Evolutionary conservation across 352 stramenopile genomes (phyloP).

Genomic region (Peronosclerospora sorghi): DNA sequence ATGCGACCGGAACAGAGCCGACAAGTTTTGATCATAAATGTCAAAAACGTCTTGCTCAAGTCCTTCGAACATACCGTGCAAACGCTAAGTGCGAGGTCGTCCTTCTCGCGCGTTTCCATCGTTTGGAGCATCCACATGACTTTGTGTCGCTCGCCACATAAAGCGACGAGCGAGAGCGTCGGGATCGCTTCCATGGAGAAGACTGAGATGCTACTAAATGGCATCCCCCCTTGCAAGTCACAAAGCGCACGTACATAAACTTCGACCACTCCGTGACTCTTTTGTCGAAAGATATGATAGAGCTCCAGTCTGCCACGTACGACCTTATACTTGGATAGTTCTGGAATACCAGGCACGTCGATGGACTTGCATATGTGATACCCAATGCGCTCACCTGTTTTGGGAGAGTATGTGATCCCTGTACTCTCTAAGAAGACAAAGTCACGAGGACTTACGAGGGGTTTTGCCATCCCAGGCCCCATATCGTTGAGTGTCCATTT

Average conservation of each 20-base stretch:
- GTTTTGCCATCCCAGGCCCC: constrained; percentile 16
- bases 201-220: constrained; percentile 8
- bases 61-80: constrained; percentile 31
- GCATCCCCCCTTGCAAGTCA: constrained; percentile 23
- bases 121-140: constrained; percentile 27
- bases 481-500: constrained; percentile 30
- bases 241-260: constrained; percentile 22
- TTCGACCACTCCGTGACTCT: constrained; percentile 29
- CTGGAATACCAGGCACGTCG: constrained; percentile 18
- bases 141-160: constrained; percentile 34
- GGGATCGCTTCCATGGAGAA: constrained; percentile 25
- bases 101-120: constrained; percentile 14
- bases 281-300: constrained; percentile 35
- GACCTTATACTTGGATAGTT: constrained; percentile 23
- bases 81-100: constrained; percentile 13
- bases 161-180: constrained; percentile 10
- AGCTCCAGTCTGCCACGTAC: constrained; percentile 28
- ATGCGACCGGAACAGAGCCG: constrained; percentile 19
- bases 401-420: constrained; percentile 21
- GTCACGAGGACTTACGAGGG: constrained; percentile 28
- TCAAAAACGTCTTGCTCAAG: constrained; percentile 22
- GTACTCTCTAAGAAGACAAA: constrained; percentile 36
- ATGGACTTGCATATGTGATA: constrained; percentile 39
- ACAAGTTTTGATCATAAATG: constrained; percentile 32
- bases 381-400: constrained; percentile 31